These are phyloP conservation scores for Mycena metata DNA, from an alignment of 768 basidiomycete species.

Conservation along the genomic window DNA sequence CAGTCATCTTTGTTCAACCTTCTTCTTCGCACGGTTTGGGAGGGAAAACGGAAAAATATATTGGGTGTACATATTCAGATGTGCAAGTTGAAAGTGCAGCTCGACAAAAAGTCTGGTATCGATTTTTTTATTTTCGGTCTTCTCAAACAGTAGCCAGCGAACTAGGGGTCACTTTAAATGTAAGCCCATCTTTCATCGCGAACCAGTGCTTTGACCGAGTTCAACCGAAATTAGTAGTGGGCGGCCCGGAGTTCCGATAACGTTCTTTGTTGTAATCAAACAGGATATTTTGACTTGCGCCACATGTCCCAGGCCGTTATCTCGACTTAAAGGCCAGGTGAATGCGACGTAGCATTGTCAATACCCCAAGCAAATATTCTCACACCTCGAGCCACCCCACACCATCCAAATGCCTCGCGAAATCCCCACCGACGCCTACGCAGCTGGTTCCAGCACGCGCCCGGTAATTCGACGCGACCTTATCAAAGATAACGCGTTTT, in stretches of 20 bases:
- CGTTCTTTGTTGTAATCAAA: constrained; percentile 23
- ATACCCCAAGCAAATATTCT: neutral
- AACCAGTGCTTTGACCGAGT: constrained; percentile 10
- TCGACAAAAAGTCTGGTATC: too few relatives aligned
- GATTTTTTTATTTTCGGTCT: too few relatives aligned
- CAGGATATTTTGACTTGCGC: constrained; percentile 17
- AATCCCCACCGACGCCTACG: neutral
- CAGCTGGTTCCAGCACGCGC: constrained; percentile 1
- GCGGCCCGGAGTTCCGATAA: constrained; percentile 21
- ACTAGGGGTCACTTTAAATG: too few relatives aligned
- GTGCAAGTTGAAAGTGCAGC: too few relatives aligned
- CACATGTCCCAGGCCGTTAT: constrained; percentile 30
- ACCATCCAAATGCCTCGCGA: constrained; percentile 18
- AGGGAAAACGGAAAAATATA: neutral
- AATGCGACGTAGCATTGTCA: constrained; percentile 12
- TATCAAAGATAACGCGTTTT: constrained; percentile 28
- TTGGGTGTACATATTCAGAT: too few relatives aligned
- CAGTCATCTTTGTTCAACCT: neutral
- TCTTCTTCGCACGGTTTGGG: neutral
- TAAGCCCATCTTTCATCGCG: constrained; percentile 6
- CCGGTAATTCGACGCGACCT: constrained; percentile 21
- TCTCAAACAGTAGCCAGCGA: too few relatives aligned
- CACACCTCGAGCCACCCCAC: neutral
- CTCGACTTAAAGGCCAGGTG: constrained; percentile 15
- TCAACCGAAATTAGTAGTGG: neutral